Evolutionary conservation across 2,329 filamentous ascomycete species (phyloP).

Genomic region (Sclerotiophoma versabilis): DNA sequence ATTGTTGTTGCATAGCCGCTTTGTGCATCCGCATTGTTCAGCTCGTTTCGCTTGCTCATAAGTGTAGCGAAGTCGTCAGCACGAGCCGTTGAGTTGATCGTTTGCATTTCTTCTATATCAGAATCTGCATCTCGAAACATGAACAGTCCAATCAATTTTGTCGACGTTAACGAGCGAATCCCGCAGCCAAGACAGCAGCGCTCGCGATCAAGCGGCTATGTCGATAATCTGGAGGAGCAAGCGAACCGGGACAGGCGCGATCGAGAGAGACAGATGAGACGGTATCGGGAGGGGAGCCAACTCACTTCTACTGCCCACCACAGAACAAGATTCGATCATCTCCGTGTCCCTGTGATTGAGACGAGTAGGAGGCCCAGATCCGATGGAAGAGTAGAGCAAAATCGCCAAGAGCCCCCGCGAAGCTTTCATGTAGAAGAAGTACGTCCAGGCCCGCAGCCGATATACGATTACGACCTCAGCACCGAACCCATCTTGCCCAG

Average conservation of each 20-base stretch:
- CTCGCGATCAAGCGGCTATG: constrained; percentile 34
- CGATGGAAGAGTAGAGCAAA: constrained; percentile 11
- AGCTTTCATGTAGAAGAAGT: constrained; percentile 29
- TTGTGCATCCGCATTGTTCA: constrained; percentile 6
- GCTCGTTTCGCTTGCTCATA: constrained; percentile 7
- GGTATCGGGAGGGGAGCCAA: constrained; percentile 25
- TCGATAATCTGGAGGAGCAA: constrained; percentile 33
- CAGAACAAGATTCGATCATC: constrained; percentile 22
- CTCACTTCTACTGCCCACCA: constrained; percentile 5
- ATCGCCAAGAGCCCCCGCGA: constrained; percentile 6
- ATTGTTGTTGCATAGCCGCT: constrained; percentile 20
- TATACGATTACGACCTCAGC: constrained; percentile 15
- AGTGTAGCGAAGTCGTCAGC: constrained; percentile 3
- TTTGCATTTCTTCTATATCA: too few relatives aligned
- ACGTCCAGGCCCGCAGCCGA: constrained; percentile 13
- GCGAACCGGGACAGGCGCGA: constrained; percentile 25
- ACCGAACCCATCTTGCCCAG: constrained; percentile 18
- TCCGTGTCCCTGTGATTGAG: constrained; percentile 32
- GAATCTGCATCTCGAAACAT: neutral
- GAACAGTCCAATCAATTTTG: neutral
- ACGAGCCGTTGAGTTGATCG: neutral
- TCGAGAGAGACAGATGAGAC: constrained; percentile 32
- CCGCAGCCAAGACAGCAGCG: constrained; percentile 19
- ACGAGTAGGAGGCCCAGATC: constrained; percentile 18
- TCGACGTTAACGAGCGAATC: neutral